phyloP scores from a whole-genome alignment of 805 yeast genomes.

The Candida orba region DNA sequence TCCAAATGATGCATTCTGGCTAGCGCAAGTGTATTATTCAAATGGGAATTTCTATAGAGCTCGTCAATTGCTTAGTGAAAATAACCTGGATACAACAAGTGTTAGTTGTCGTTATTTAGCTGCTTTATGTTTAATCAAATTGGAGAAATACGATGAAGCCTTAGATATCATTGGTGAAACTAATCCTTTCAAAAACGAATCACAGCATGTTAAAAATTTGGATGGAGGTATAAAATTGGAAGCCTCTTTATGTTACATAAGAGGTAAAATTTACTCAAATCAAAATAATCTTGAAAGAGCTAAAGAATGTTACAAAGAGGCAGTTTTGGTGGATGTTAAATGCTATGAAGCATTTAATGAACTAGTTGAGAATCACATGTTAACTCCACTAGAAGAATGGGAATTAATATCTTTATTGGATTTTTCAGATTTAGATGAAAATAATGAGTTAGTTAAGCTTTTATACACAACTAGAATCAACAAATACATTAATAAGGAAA shows the following conservation, averaged over 20 bases:
- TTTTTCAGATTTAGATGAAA: conserved; percentile 70
- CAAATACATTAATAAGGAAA: conserved; percentile 55
- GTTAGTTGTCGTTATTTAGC: conserved; percentile 78
- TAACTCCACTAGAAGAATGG: conserved; percentile 87
- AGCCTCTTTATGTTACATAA: conserved; percentile 75
- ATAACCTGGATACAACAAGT: conserved; percentile 44
- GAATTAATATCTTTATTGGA: conserved; percentile 57
- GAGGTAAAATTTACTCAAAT: conserved; percentile 78
- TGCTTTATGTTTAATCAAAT: conserved; percentile 62
- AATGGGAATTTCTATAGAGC: conserved; percentile 77
- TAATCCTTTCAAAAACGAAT: conserved; percentile 53
- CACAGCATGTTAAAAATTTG: conserved; percentile 34
- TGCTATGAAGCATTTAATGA: conserved; percentile 91
- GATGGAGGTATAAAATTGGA: conserved; percentile 87
- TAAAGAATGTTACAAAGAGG: conserved; percentile 79
- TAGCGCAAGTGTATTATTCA: conserved; percentile 81
- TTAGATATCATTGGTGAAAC: conserved; percentile 76
- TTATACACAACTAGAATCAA: conserved; percentile 71
- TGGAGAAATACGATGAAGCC: conserved; percentile 84
- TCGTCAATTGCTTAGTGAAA: conserved; percentile 55
- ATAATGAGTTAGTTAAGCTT: conserved; percentile 70
- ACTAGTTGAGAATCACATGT: conserved; percentile 58
- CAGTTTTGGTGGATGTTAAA: conserved; percentile 79
- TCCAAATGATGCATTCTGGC: conserved; percentile 93
- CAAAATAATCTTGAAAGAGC: conserved; percentile 83